A percentile compares a stretch with the other conserved stretches of the same genome.
Conservation (phyloP, 2,329 filamentous ascomycete species). For the Kalmusia sp. region DNA sequence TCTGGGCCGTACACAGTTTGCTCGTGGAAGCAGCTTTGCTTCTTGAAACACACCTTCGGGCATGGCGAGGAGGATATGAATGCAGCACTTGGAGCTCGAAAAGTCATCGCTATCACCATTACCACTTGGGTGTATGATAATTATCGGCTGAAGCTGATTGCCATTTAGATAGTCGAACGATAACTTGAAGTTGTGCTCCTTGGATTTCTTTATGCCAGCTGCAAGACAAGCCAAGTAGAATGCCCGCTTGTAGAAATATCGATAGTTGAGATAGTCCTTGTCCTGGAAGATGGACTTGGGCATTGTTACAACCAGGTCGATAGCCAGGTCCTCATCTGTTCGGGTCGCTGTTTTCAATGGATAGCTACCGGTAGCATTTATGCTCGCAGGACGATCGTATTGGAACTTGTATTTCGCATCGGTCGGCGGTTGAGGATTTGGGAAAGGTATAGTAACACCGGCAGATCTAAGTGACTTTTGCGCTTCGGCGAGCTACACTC, state of each 20-base stretch:
- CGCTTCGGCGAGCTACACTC: constrained; percentile 71
- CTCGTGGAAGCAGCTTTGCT: constrained; percentile 73
- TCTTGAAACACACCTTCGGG: constrained; percentile 73
- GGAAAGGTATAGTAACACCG: constrained; percentile 80
- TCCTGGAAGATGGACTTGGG: constrained; percentile 82
- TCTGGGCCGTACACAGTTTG: constrained; percentile 71
- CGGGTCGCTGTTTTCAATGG: constrained; percentile 76
- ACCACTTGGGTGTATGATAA: constrained; percentile 54
- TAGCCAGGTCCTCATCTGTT: constrained; percentile 62
- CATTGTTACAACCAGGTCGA: constrained; percentile 91
- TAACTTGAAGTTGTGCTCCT: constrained; percentile 62
- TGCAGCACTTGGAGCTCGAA: constrained; percentile 48
- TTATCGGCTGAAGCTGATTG: constrained; percentile 77
- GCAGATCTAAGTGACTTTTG: constrained; percentile 69
- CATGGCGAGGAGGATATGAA: constrained; percentile 80
- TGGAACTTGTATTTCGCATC: constrained; percentile 83
- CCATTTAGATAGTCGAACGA: constrained; percentile 73
- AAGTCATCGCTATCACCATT: constrained; percentile 46
- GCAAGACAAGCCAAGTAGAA: constrained; percentile 89
- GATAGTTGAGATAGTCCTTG: constrained; percentile 91
- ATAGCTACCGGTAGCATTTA: constrained; percentile 92
- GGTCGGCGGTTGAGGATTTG: constrained; percentile 76
- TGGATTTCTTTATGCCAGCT: constrained; percentile 67
- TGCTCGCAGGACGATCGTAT: constrained; percentile 75
- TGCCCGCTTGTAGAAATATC: constrained; percentile 93